Base-by-base conservation (phyloP, 176 grass and related monocot genomes). In the Tuctoria greenei region DNA sequence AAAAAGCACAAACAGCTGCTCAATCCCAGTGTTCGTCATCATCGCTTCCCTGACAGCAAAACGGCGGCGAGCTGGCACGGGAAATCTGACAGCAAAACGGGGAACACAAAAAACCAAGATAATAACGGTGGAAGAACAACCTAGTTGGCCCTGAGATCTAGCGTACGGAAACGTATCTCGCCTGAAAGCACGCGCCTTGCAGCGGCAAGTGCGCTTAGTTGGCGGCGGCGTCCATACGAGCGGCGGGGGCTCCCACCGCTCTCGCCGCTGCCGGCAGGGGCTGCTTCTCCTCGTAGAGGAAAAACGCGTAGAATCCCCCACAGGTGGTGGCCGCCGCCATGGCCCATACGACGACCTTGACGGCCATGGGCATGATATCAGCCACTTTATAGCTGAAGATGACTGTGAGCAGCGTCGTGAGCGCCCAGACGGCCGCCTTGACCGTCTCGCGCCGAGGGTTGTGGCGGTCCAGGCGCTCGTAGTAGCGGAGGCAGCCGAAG, bases 261-360 rank as follows among this genome's bases (percentile, higher is more conserved):
- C 10, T 25, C 67, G 43, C 42, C 41, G 43, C 78, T 6, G 57
- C 78, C 2, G 67, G 44, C 8, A 27, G 2, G 43, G 51, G 18
- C 47, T 13, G 73, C 46, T 28, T 84, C 41, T 14, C 75, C 18
- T n/a, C 28, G 49, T 74, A 75, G 34, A 92, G 3, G 58, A 93
- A 89, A 54, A 93, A 87, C 1, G 63, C 44, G 15, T 84, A 93
- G 66, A 93, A 93, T 0, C 87, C 84, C 0, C 54, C 84, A 0
- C 15, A 42, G 8, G 78, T 61, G 0, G 90, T 93, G 12, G 72
- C 24, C 0, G 67, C 28, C 0, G 90, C 80, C 84, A 90, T 84
- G 0, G 27, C 61, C 87, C 90, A 93, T 4, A 93, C 68, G 4
- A 87, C 1, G 5, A 75, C 0, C 2, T 69, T 82, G n/a, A 90